Conservation (phyloP, 2,329 filamentous ascomycete species). For the Fusarium graminum region DNA sequence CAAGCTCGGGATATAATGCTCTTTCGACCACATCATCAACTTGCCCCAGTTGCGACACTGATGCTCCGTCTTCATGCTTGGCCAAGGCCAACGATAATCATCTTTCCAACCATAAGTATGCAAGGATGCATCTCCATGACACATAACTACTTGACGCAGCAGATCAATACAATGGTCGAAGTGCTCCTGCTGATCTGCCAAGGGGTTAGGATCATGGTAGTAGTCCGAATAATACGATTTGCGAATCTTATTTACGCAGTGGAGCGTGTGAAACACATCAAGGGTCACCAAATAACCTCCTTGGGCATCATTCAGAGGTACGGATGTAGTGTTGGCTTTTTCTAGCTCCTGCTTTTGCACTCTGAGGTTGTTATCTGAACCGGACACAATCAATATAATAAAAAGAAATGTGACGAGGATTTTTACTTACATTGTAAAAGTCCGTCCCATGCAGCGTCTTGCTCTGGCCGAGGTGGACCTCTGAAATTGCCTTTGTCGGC, state of each 20-base stretch:
- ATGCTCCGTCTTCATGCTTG: constrained; percentile 12
- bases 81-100: constrained; percentile 18
- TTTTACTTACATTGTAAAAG: constrained; percentile 3
- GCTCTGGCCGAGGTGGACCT: constrained; percentile 15
- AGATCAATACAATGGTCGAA: constrained; percentile 20
- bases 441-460: constrained; percentile 13
- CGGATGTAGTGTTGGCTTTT: constrained; percentile 13
- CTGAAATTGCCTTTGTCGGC: constrained; percentile 12
- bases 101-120: constrained; percentile 17
- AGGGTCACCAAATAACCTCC: constrained; percentile 16
- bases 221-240: constrained; percentile 14
- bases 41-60: constrained; percentile 13
- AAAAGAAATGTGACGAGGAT: fast-evolving
- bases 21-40: constrained; percentile 15
- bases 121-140: constrained; percentile 15
- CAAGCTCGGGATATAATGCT: constrained; percentile 10
- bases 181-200: constrained; percentile 13
- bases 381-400: fast-evolving
- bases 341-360: constrained; percentile 6
- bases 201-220: constrained; percentile 18
- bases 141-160: constrained; percentile 17
- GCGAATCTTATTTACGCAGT: constrained; percentile 14
- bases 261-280: constrained; percentile 16
- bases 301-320: constrained; percentile 1
- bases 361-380: constrained; percentile 1